Conservation (phyloP, 2,329 filamentous ascomycete species). For the Cladosporium cucumerinum region DNA sequence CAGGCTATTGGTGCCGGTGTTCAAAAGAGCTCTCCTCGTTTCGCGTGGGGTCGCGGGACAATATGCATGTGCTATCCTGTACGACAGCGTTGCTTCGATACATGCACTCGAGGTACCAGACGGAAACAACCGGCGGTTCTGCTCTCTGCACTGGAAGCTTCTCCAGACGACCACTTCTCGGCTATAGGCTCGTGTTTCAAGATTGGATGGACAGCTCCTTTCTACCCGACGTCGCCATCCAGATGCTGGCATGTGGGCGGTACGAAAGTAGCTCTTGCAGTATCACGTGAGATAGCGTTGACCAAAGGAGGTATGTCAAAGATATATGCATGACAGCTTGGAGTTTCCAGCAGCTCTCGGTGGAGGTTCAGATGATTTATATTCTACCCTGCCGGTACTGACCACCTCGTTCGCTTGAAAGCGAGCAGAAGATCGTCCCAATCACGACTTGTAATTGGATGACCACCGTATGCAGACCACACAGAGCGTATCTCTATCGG, state of each 20-base stretch:
- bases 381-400: neutral
- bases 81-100: constrained; percentile 1
- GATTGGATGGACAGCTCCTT: neutral
- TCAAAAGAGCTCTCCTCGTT: constrained; percentile 5
- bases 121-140: neutral
- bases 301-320: neutral
- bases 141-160: neutral
- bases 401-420: neutral
- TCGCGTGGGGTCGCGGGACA: neutral
- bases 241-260: neutral
- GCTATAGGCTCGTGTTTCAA: neutral
- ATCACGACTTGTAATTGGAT: neutral
- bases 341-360: neutral
- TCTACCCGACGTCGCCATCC: neutral
- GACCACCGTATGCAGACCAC: no score
- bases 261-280: no score
- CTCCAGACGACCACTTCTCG: neutral
- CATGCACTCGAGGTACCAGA: neutral
- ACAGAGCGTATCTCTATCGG: no score
- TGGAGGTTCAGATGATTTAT: neutral
- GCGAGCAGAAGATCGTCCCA: neutral
- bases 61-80: constrained; percentile 1
- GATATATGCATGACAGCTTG: neutral
- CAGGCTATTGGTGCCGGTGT: neutral
- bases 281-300: no score